These are phyloP conservation scores for Spathaspora hagerdaliae DNA, from an alignment of 805 yeast species.

Conservation along the genomic window DNA sequence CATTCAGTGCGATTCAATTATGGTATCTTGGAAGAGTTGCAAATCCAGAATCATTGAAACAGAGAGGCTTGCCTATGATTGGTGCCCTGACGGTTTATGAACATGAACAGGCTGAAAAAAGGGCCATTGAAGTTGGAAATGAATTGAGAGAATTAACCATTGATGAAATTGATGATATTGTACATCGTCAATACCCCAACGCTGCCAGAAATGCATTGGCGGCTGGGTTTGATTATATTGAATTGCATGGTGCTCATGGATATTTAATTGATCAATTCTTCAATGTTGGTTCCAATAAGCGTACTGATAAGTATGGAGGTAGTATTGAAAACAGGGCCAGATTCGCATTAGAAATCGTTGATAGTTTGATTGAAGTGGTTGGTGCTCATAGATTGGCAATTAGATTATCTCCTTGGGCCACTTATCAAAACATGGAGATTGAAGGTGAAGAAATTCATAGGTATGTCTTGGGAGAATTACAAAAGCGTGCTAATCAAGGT, in stretches of 20 bases:
- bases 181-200: conserved; percentile 12
- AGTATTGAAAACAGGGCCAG: conserved; percentile 34
- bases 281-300: conserved; percentile 23
- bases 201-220: conserved; percentile 23
- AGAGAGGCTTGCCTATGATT: conserved; percentile 12
- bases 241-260: conserved; percentile 37
- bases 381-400: conserved; percentile 30
- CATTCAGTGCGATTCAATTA: conserved; percentile 44
- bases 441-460: conserved; percentile 23
- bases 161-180: conserved; percentile 14
- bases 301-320: conserved; percentile 31
- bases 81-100: conserved; percentile 11
- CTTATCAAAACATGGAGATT: conserved; percentile 21
- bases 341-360: conserved; percentile 25
- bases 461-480: conserved; percentile 26
- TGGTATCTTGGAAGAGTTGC: conserved; percentile 49
- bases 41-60: conserved; percentile 18
- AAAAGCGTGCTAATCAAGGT: conserved; percentile 22
- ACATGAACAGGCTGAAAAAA: conserved; percentile 9
- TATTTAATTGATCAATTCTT: conserved; percentile 33
- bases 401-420: conserved; percentile 32
- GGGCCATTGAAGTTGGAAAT: conserved; percentile 12
- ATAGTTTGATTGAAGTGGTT: conserved; percentile 26
- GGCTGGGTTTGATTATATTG: conserved; percentile 36
- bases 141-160: conserved; percentile 12